Conservation (phyloP, 176 grass and related monocot species). For the Aegilops bicornis region DNA sequence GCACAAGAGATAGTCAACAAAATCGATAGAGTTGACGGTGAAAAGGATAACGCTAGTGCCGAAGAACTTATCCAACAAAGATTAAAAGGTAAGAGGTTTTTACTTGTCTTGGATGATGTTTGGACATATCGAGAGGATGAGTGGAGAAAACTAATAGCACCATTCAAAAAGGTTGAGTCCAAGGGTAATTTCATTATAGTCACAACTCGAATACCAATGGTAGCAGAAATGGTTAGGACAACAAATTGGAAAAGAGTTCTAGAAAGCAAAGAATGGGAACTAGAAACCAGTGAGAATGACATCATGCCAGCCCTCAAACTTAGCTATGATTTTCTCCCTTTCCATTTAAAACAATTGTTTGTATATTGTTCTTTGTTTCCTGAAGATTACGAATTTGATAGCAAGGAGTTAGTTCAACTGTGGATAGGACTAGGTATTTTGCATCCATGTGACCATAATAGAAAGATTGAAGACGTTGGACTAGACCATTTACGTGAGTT, state of each 20-base stretch:
- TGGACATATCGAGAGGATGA: too few relatives aligned
- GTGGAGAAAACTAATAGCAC: too few relatives aligned
- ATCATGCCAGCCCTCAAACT: background rate
- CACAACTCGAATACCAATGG: too few relatives aligned
- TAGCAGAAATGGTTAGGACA: too few relatives aligned
- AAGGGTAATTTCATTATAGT: too few relatives aligned
- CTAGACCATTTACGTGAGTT: background rate
- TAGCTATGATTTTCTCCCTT: constrained; percentile 30
- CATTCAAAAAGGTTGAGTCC: too few relatives aligned
- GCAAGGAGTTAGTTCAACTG: background rate
- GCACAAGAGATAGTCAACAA: too few relatives aligned
- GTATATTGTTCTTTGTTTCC: background rate
- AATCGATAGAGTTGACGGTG: too few relatives aligned
- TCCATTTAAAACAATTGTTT: constrained; percentile 26
- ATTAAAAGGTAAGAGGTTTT: too few relatives aligned
- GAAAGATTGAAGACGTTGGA: background rate
- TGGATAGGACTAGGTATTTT: background rate
- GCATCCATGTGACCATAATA: background rate
- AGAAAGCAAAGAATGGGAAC: constrained; percentile 31
- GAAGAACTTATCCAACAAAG: too few relatives aligned
- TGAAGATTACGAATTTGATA: background rate
- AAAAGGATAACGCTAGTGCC: too few relatives aligned
- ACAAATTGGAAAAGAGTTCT: background rate
- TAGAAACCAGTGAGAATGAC: background rate
- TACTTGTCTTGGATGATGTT: too few relatives aligned